phyloP scores from a whole-genome alignment of 2,329 filamentous ascomycete species.

The Fusarium compactum region DNA sequence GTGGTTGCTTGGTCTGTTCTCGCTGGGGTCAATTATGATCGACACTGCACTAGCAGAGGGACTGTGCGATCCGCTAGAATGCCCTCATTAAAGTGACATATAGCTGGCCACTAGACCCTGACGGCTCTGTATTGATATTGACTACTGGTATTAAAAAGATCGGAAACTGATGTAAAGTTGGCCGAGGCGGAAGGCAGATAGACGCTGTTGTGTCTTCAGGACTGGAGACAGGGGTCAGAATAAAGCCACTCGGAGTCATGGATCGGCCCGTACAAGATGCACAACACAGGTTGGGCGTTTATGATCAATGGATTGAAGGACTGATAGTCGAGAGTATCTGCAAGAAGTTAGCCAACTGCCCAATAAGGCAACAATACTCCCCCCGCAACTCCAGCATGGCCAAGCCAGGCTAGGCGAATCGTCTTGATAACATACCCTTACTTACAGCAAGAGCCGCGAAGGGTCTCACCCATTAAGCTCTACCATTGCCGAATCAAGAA shows the following conservation, averaged over 20 bases:
- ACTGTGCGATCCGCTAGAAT: neutral
- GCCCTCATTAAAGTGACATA: neutral
- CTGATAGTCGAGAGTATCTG: neutral
- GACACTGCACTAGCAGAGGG: conserved; percentile 11
- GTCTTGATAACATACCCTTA: conserved; percentile 21
- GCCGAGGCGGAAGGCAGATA: conserved; percentile 8
- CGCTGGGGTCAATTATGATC: conserved; percentile 26
- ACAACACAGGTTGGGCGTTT: conserved; percentile 22
- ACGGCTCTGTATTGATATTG: neutral
- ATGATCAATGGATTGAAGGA: conserved; percentile 2
- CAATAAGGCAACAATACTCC: conserved; percentile 14
- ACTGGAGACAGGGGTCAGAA: conserved; percentile 24
- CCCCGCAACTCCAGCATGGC: conserved; percentile 13
- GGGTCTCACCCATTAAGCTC: conserved; percentile 7
- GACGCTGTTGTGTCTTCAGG: neutral
- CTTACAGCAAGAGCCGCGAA: conserved; percentile 23
- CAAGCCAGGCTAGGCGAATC: conserved; percentile 5
- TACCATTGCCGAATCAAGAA: neutral
- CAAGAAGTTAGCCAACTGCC: conserved; percentile 9
- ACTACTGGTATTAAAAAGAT: neutral
- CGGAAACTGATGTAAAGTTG: neutral
- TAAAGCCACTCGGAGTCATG: conserved; percentile 22
- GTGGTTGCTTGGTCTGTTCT: neutral
- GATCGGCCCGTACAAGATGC: conserved; percentile 31
- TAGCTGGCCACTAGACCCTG: neutral